A percentile compares a stretch with the other conserved stretches of the same genome.
These are phyloP conservation scores for Trametes gibbosa DNA, from an alignment of 768 basidiomycete genomes.

Conservation along the genomic window DNA sequence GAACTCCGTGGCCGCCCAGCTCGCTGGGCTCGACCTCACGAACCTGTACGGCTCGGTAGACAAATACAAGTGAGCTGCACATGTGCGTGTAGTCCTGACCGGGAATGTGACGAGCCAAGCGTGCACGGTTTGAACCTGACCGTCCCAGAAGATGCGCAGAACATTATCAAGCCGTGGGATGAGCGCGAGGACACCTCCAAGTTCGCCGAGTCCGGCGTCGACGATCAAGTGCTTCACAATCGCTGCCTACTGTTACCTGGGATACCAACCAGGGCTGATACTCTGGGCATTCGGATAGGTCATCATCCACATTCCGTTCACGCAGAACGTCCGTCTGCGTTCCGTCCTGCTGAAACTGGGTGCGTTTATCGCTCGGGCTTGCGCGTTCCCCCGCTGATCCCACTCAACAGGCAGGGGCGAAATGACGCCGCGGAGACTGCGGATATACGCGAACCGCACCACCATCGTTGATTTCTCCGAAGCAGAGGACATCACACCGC, in stretches of 20 bases:
- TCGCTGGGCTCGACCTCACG: conserved; percentile 24
- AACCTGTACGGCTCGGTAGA: conserved; percentile 32
- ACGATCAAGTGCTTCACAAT: conserved; percentile 64
- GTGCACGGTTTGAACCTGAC: conserved; percentile 79
- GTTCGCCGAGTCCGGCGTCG: conserved; percentile 77
- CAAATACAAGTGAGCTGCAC: conserved; percentile 31
- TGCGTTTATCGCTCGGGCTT: conserved; percentile 31
- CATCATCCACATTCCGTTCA: conserved; percentile 80
- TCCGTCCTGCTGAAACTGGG: conserved; percentile 78
- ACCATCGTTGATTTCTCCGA: conserved; percentile 78
- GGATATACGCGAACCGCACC: conserved; percentile 70
- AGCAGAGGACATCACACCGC: conserved; percentile 64
- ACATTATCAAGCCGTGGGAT: conserved; percentile 79
- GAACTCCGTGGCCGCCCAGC: conserved; percentile 20
- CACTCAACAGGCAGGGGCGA: conserved; percentile 65
- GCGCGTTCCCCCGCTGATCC: conserved; percentile 10
- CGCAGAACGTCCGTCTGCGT: conserved; percentile 70
- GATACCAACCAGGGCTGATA: too few species aligned
- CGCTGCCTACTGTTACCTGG: background rate
- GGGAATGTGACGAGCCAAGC: conserved; percentile 37
- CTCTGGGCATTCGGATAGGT: conserved; percentile 43
- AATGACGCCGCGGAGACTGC: conserved; percentile 67
- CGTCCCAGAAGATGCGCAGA: conserved; percentile 78
- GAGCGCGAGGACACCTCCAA: conserved; percentile 63
- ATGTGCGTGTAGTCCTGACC: background rate